phyloP scores from a whole-genome alignment of 2,329 filamentous ascomycete genomes.

The Xylariaceae sp. region DNA sequence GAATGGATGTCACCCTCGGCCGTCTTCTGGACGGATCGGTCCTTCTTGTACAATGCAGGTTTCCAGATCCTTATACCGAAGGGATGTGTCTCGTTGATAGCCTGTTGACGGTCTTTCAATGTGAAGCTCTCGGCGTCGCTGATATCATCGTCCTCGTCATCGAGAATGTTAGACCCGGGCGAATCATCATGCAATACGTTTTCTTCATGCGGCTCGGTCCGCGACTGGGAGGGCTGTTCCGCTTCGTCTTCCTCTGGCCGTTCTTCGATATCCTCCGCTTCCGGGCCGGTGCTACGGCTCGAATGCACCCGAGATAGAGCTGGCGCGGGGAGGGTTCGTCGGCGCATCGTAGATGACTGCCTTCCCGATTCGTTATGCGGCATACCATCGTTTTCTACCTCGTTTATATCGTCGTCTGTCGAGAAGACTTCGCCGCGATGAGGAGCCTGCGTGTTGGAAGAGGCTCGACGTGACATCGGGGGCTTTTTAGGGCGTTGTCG shows the following conservation, averaged over 20 bases:
- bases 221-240: slow-evolving; percentile 33
- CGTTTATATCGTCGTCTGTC: slow-evolving; percentile 81
- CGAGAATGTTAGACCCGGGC: slow-evolving; percentile 39
- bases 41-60: slow-evolving; percentile 96
- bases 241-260: slow-evolving; percentile 37
- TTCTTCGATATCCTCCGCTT: slow-evolving; percentile 38
- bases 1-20: slow-evolving; percentile 98
- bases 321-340: slow-evolving; percentile 39
- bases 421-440: slow-evolving; percentile 87
- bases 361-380: slow-evolving; percentile 32
- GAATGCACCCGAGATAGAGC: slow-evolving; percentile 48
- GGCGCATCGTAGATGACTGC: slow-evolving; percentile 43
- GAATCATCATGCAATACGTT: slow-evolving; percentile 26
- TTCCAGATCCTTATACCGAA: slow-evolving; percentile 99
- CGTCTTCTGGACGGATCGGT: slow-evolving; percentile 91
- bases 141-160: slow-evolving; percentile 68
- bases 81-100: slow-evolving; percentile 97
- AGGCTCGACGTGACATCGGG: slow-evolving; percentile 70
- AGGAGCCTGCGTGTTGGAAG: slow-evolving; percentile 70
- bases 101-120: slow-evolving; percentile 92
- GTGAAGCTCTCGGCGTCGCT: slow-evolving; percentile 98
- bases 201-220: slow-evolving; percentile 42
- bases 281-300: slow-evolving; percentile 35
- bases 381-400: slow-evolving; percentile 71
- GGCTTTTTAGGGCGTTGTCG: slow-evolving; percentile 69